Base-by-base conservation (phyloP, 148 eudicot species). In the Rhododendron simsii region DNA sequence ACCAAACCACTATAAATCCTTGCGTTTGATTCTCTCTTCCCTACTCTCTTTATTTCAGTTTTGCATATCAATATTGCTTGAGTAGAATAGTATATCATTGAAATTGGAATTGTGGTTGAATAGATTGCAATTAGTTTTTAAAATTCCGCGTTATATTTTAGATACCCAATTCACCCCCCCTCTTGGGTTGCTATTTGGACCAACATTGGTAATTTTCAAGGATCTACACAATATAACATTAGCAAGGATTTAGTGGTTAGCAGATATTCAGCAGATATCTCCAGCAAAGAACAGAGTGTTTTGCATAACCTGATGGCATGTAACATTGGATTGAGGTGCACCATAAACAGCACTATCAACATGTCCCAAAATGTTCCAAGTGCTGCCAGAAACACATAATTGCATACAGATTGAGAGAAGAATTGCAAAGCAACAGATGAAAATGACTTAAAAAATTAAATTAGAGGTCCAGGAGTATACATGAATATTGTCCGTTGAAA, bases 331-430 rank as follows among this genome's bases (percentile, higher is more conserved):
- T 39, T 78, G 90, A 91, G 99, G 95, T 87, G 88, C 96, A 39
- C 98, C 99, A 89, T 95, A 97, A 65, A 97, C 91, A 84, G 89
- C 93, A 88, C 91, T 87, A 86, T 97, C 99, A 73, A 97, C 96
- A 78, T 86, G 86, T 84, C 91, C 93, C 89, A 97, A 90, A 87
- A 89, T 77, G 82, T 93, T 89, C 99, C 99, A 97, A 61, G 95
- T 91, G 88, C 99, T 97, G 94, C 51, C 82, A 84, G 87, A 88
- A 67, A 83, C 81, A 45, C 53, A 85, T 33, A 59, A 77, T 23
- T 65, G 45, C 50, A n/a, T 71, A 87, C 37, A 89, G 73, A 80
- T 77, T 41, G 47, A 78, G 26, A 76, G 50, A 78, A 39, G 47
- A 78, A 44, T n/a, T 23, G 53, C 47, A 21, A 39, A 2, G 26